Evolutionary conservation across 495 filamentous ascomycete genomes (phyloP).

Genomic region (Aspergillus asperescens): DNA sequence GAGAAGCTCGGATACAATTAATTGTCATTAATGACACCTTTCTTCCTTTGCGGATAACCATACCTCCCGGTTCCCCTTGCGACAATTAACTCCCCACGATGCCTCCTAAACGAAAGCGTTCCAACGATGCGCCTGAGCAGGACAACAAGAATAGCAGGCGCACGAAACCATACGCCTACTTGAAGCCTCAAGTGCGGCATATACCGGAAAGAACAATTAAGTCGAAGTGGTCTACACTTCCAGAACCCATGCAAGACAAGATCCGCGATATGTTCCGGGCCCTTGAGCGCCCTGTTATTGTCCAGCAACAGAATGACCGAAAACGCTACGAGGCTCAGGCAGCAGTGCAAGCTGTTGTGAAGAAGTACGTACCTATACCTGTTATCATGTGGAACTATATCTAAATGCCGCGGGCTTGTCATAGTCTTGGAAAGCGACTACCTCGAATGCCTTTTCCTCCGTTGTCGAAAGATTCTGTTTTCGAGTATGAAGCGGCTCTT

Average conservation of each 20-base stretch:
- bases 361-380: constrained; percentile 30
- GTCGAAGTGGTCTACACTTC: constrained; percentile 54
- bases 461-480: constrained; percentile 49
- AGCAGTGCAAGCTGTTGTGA: constrained; percentile 44
- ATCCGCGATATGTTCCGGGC: constrained; percentile 49
- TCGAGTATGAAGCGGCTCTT: constrained; percentile 56
- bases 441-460: constrained; percentile 58
- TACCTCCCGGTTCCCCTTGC: too few species aligned
- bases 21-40: neutral
- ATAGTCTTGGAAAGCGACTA: constrained; percentile 44
- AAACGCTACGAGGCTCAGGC: constrained; percentile 53
- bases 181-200: constrained; percentile 47
- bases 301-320: constrained; percentile 48
- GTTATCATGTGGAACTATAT: neutral
- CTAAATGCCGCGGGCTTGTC: neutral
- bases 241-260: constrained; percentile 46
- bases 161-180: constrained; percentile 37
- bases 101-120: constrained; percentile 38
- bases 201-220: constrained; percentile 54
- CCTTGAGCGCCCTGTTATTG: constrained; percentile 51
- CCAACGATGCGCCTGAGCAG: constrained; percentile 20
- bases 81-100: constrained; percentile 13
- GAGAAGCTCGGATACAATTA: too few species aligned
- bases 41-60: too few species aligned
- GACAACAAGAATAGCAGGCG: constrained; percentile 19